Evolutionary conservation across 495 filamentous ascomycete genomes (phyloP).

Genomic region (Staphylotrichum longicolle): DNA sequence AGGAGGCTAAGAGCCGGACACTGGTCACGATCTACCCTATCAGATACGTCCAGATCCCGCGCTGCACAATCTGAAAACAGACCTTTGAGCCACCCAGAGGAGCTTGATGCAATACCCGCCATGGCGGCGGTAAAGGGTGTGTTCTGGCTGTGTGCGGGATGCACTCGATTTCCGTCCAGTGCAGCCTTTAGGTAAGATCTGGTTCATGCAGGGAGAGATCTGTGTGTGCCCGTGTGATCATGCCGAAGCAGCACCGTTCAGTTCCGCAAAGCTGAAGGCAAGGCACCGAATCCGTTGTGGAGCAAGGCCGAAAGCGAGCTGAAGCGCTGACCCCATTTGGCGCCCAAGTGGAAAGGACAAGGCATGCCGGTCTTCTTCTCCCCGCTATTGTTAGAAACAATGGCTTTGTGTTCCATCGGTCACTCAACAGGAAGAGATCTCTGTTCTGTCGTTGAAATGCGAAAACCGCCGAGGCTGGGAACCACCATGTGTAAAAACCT

Average conservation of each 20-base stretch:
- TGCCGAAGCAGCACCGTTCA: background rate
- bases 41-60: slow-evolving; percentile 11
- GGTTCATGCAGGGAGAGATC: slow-evolving; percentile 18
- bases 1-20: background rate
- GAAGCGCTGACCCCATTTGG: background rate
- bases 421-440: no score
- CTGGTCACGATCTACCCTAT: slow-evolving; percentile 8
- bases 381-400: slow-evolving; percentile 11
- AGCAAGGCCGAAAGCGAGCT: slow-evolving; percentile 6
- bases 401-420: background rate
- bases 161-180: background rate
- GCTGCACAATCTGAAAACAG: background rate
- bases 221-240: slow-evolving; percentile 13
- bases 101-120: background rate
- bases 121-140: background rate
- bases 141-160: background rate
- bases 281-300: background rate
- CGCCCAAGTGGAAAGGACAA: slow-evolving; percentile 14
- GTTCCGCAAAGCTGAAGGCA: slow-evolving; percentile 5
- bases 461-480: no score
- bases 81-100: background rate
- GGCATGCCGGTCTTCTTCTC: no score
- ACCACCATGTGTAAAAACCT: no score
- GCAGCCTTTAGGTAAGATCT: slow-evolving; percentile 4
- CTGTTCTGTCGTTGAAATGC: no score